Evolutionary conservation across 441 rosid genomes (phyloP), one percentile per base, ranked within the genome.

Genomic region (Syzygium malaccense): DNA sequence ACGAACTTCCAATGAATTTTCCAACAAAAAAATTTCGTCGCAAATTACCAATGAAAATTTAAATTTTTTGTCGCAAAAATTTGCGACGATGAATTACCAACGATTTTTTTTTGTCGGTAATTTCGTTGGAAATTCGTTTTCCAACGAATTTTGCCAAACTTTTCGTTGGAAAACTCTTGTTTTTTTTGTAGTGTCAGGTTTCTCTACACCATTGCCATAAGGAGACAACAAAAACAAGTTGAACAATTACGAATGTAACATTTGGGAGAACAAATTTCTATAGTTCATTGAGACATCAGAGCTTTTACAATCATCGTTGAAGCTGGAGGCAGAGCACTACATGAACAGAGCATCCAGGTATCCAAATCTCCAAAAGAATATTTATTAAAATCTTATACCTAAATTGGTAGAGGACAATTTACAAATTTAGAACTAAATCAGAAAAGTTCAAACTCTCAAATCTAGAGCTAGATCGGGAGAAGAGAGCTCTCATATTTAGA

Each of bases 171-270:
- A n/a, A n/a, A n/a, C n/a, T n/a, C n/a, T n/a, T n/a, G n/a, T n/a
- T n/a, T n/a, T n/a, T n/a, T n/a, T n/a, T n/a, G n/a, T n/a, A n/a
- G n/a, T n/a, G n/a, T n/a, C 15, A 14, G 19, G 33, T 62, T 62
- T 17, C 33, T n/a, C 7, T n/a, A 62, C 4, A 62, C 18, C 4
- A 62, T 62, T 0, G 9, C 1, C 4, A 0, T 6, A 14, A 0
- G 0, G 3, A 6, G 6, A 14, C 4, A 14, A 62, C 15, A 18
- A 14, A n/a, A 6, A 62, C 14, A 62, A 6, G 9, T 28, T n/a
- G 30, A 62, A 2, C 18, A 62, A 62, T 28, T 32, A 62, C 33
- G 14, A n/a, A n/a, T 62, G 4, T 14, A 1, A n/a, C 2, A n/a
- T 62, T 62, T n/a, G 68, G 9, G 18, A n/a, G 33, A n/a, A 32